These are phyloP conservation scores for Dendrobium chrysotoxum DNA, from an alignment of 106 monocot genomes.

Conservation along the genomic window DNA sequence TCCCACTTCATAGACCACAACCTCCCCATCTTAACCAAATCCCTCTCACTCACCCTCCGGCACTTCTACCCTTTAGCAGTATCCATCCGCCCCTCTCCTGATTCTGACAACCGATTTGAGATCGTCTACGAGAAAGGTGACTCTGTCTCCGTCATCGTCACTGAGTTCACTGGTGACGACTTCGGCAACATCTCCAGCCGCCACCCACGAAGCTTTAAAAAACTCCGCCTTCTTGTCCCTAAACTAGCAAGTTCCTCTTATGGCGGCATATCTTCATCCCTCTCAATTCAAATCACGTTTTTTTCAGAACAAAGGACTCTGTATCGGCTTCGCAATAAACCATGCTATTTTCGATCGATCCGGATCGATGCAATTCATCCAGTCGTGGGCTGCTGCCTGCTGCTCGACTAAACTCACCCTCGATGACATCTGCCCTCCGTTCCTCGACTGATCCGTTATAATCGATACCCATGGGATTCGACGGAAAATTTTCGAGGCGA, in stretches of 20 bases:
- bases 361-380: slow-evolving; percentile 19
- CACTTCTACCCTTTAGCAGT: slow-evolving; percentile 40
- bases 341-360: neutral
- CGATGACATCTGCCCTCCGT: neutral
- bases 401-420: neutral
- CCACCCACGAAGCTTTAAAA: slow-evolving; percentile 3
- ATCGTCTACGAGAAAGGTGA: slow-evolving; percentile 23
- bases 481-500: neutral
- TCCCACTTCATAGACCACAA: slow-evolving; percentile 16
- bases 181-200: slow-evolving; percentile 11
- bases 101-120: slow-evolving; percentile 13
- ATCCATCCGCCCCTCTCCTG: neutral
- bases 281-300: slow-evolving; percentile 5
- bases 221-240: slow-evolving; percentile 17
- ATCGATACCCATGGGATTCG: neutral
- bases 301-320: slow-evolving; percentile 1
- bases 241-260: slow-evolving; percentile 2
- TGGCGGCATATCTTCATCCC: slow-evolving; percentile 16
- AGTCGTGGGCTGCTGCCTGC: slow-evolving; percentile 15
- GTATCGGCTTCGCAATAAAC: neutral
- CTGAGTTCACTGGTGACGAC: neutral
- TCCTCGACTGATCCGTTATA: neutral
- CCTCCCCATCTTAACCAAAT: slow-evolving; percentile 34
- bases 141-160: slow-evolving; percentile 1
- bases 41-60: slow-evolving; percentile 43